Evolutionary conservation across 495 filamentous ascomycete species (phyloP).

Genomic region (Diplogelasinospora grovesii): DNA sequence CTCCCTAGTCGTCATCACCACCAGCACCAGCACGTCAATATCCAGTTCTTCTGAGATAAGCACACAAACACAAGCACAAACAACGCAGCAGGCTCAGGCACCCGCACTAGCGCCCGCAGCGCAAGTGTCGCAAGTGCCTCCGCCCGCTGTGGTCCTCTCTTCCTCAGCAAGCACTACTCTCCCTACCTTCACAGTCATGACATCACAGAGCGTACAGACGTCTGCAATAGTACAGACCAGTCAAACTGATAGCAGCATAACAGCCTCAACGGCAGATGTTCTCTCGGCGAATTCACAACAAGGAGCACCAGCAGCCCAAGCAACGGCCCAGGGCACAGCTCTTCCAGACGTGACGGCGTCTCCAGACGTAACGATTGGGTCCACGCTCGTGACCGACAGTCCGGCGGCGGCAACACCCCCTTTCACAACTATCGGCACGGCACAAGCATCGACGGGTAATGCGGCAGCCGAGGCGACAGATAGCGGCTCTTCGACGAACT

Average conservation of each 20-base stretch:
- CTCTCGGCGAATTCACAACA: constrained; percentile 1
- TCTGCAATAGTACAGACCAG: constrained; percentile 21
- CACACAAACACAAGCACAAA: constrained; percentile 9
- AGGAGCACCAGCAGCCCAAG: constrained; percentile 6
- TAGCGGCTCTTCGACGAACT: constrained; percentile 12
- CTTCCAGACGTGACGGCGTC: constrained; percentile 9
- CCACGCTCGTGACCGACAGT: constrained; percentile 10
- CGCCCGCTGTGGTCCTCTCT: constrained; percentile 10
- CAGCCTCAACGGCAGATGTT: constrained; percentile 20
- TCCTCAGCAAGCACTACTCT: constrained; percentile 13
- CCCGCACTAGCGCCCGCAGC: constrained; percentile 3
- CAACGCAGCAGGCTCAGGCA: constrained; percentile 13
- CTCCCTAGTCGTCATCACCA: constrained; percentile 14
- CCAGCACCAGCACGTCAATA: constrained; percentile 12
- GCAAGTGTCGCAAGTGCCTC: constrained; percentile 1
- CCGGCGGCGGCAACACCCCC: constrained; percentile 10
- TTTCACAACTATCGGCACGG: constrained; percentile 17
- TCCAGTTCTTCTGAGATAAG: not conserved
- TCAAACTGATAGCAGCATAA: constrained; percentile 27
- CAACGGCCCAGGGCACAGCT: no score
- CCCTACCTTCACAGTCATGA: constrained; percentile 17
- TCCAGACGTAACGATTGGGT: no score
- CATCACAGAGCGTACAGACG: constrained; percentile 10
- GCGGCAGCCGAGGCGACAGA: constrained; percentile 10
- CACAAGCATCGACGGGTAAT: constrained; percentile 12